Base-by-base conservation (phyloP, 2,329 filamentous ascomycete genomes). In the Alternaria metachromatica region DNA sequence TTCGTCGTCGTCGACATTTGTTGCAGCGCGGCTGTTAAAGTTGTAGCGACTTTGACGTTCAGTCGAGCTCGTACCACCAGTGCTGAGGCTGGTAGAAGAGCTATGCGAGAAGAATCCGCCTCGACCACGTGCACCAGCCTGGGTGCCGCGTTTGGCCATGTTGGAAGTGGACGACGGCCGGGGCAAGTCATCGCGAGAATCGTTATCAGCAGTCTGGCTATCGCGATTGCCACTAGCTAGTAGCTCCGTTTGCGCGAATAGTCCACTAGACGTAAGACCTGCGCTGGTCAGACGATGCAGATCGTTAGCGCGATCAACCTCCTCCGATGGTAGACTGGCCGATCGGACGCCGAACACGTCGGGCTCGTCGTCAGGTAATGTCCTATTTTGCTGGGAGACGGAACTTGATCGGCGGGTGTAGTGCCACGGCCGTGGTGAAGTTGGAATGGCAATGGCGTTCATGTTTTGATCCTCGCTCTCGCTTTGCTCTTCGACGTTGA, bases 381-480 rank as follows among this genome's bases (percentile, higher is more conserved):
- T 86, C 33, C 88, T 84, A 50, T 87, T 86, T 70, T 90, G 88
- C 67, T 90, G 89, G 4, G 87, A 89, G 7, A 88, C 89, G 3
- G 90, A 92, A 77, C 89, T 92, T 2, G 90, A 88, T n/a, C 90
- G 84, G 57, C 91, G 83, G 10, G 66, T 63, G 28, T 82, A 81
- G 68, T 84, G 83, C 54, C 80, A 82, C 6, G 76, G 74, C 12
- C 90, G 85, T 4, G 91, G 91, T 0, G 90, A 93, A 2, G 90
- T 83, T 0, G 91, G 91, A 45, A 93, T 93, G 66, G 92, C 89
- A 58, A 93, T 93, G 2, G 90, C 90, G 20, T 84, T 89, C 0
- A 88, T 87, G 4, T 87, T 87, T 60, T 87, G 72, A 6, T 79
- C 76, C 12, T 75, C 73, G 20, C 64, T 68, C 48, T 78, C 74